Evolutionary conservation across 176 grass and related monocot genomes (phyloP).

Genomic region (Oryza officinalis): DNA sequence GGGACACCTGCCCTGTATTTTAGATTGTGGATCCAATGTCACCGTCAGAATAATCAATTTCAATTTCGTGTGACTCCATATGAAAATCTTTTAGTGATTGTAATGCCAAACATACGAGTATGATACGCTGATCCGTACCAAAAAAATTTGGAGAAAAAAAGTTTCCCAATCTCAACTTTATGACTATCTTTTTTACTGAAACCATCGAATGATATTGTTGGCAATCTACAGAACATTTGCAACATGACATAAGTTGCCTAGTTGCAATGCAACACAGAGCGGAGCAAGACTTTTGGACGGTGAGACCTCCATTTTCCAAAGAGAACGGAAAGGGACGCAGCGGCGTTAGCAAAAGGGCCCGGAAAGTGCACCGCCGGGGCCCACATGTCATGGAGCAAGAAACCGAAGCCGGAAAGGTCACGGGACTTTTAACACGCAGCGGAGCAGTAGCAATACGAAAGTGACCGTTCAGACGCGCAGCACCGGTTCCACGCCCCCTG

Average conservation of each 20-base stretch:
- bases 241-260: background rate
- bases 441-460: constrained; percentile 8
- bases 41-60: background rate
- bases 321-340: background rate
- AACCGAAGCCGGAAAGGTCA: background rate
- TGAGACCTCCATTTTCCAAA: background rate
- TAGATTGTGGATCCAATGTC: constrained; percentile 28
- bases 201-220: background rate
- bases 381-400: background rate
- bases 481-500: background rate
- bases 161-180: background rate
- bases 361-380: background rate
- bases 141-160: background rate
- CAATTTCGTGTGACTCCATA: no score
- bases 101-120: background rate
- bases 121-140: background rate
- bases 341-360: background rate
- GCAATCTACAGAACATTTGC: background rate
- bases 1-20: constrained; percentile 14
- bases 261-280: background rate
- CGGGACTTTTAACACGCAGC: background rate
- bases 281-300: background rate
- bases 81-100: no score
- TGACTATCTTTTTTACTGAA: background rate
- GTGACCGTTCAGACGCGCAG: background rate